Evolutionary conservation across 129 eudicot genomes (phyloP), one percentile per base, ranked within the genome.

Genomic region (Apium graveolens): DNA sequence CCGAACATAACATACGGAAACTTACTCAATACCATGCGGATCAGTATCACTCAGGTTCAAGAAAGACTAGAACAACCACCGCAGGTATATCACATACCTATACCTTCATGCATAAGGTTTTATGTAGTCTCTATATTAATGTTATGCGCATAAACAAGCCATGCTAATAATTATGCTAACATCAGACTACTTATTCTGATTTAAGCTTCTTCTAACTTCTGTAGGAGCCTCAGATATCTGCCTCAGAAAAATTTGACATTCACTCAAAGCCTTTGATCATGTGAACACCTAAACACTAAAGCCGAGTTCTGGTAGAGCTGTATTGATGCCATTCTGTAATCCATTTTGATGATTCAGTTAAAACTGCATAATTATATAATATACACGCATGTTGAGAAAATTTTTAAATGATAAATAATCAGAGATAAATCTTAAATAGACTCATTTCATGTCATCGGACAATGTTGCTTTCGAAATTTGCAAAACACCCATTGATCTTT

Each of bases 191-290:
- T 57, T 32, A 8, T 57, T n/a, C 32, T 57, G 3, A n/a, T 57
- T n/a, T n/a, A 57, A 0, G 32, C 31, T 66, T 32, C 9, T 34
- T 29, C 41, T 34, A 32, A 13, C 73, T 34, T 32, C 14, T 66
- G 73, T 11, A 66, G 73, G 73, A 66, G 73, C 73, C 73, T 66
- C 73, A 66, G 73, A 31, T 66, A 34, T 66, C 41, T 9, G 17
- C 73, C 11, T 31, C 73, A 0, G 73, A 66, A 34, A 66, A 66
- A 34, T 66, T 66, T 32, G 73, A 66, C 73, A 66, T 32, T 32
- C 73, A 66, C 73, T 66, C 73, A 16, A 66, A 66, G 41, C 73
- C 73, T 32, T 32, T 66, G 41, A 16, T 66, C 41, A 29, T 66
- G 72, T 29, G 31, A 32, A 66, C 29, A 24, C 12, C 31, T 8